A percentile compares a stretch with the other conserved stretches of the same genome.
These are phyloP conservation scores for Nymphaea colorata DNA, from an alignment of 164 flowering plant genomes.

Conservation along the genomic window DNA sequence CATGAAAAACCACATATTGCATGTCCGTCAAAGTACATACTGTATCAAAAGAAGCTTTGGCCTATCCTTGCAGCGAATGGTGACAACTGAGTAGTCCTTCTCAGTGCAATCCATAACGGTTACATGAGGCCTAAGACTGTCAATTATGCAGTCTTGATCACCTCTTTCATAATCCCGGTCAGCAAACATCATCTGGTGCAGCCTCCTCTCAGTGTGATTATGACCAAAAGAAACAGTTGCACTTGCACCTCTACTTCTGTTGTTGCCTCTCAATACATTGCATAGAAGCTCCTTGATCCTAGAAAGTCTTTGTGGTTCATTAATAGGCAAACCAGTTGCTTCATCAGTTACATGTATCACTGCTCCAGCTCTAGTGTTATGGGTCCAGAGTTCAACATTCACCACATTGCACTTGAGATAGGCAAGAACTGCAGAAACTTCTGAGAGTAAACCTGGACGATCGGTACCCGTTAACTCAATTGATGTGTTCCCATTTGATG, in stretches of 20 bases:
- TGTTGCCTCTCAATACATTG: slow-evolving; percentile 60
- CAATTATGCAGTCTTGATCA: slow-evolving; percentile 7
- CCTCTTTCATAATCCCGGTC: slow-evolving; percentile 58
- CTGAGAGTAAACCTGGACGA: slow-evolving; percentile 63
- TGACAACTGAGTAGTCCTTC: slow-evolving; percentile 55
- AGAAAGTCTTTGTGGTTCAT: slow-evolving; percentile 32
- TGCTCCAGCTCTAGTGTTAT: slow-evolving; percentile 68
- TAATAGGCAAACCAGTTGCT: neutral
- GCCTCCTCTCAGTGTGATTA: slow-evolving; percentile 62
- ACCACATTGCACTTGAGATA: slow-evolving; percentile 61
- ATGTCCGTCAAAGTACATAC: slow-evolving; percentile 70
- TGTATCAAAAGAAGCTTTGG: slow-evolving; percentile 51
- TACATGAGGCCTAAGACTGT: neutral
- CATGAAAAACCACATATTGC: slow-evolving; percentile 71
- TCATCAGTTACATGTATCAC: slow-evolving; percentile 57
- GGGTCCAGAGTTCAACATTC: slow-evolving; percentile 77
- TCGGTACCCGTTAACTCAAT: slow-evolving; percentile 74
- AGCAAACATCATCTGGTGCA: slow-evolving; percentile 83
- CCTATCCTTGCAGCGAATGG: slow-evolving; percentile 38
- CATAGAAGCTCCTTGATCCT: slow-evolving; percentile 44
- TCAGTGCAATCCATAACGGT: slow-evolving; percentile 24
- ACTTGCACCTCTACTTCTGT: slow-evolving; percentile 51
- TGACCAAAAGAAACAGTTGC: slow-evolving; percentile 46
- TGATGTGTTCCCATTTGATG: slow-evolving; percentile 19
- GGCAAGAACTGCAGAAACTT: slow-evolving; percentile 66